Conservation (phyloP, 129 eudicot species). For the Rutidosis leptorrhynchoides region DNA sequence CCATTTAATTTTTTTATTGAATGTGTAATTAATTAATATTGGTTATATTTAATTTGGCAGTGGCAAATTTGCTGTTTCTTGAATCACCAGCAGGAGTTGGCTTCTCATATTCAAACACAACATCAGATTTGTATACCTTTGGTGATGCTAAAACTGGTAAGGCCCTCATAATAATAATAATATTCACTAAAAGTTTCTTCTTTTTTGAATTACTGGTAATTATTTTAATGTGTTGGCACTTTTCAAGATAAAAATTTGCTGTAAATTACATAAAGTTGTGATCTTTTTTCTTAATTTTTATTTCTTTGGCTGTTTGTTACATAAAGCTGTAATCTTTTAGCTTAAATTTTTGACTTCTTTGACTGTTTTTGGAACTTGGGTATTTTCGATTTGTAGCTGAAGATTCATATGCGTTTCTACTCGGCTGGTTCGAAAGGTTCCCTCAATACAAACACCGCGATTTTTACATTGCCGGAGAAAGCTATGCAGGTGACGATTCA, state of each 20-base stretch:
- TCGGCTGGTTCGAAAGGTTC: conserved; percentile 89
- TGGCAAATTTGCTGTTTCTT: conserved; percentile 95
- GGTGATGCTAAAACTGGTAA: conserved; percentile 94
- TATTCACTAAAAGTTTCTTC: conserved; percentile 7
- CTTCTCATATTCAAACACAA: conserved; percentile 76
- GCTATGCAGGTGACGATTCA: conserved; percentile 81
- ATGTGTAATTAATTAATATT: conserved; percentile 24
- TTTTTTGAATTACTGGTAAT: conserved; percentile 1
- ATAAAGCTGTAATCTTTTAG: conserved; percentile 19
- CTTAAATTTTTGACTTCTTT: conserved; percentile 31
- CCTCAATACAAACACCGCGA: conserved; percentile 94
- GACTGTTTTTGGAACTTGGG: conserved; percentile 27
- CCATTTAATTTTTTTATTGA: not conserved
- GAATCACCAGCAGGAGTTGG: conserved; percentile 99
- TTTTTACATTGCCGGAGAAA: conserved; percentile 95
- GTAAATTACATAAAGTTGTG: conserved; percentile 10
- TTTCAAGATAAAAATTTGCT: conserved; percentile 4
- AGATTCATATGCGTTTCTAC: conserved; percentile 74
- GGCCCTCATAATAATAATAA: conserved; percentile 3
- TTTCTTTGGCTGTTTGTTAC: conserved; percentile 18
- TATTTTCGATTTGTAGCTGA: conserved; percentile 58
- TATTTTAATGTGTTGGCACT: conserved; percentile 1
- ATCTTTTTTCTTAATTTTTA: conserved; percentile 33
- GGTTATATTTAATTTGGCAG: conserved; percentile 44
- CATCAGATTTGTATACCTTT: conserved; percentile 71